These are phyloP conservation scores for Calonectria ilicicola DNA, from an alignment of 2,329 filamentous ascomycete genomes.

Conservation along the genomic window DNA sequence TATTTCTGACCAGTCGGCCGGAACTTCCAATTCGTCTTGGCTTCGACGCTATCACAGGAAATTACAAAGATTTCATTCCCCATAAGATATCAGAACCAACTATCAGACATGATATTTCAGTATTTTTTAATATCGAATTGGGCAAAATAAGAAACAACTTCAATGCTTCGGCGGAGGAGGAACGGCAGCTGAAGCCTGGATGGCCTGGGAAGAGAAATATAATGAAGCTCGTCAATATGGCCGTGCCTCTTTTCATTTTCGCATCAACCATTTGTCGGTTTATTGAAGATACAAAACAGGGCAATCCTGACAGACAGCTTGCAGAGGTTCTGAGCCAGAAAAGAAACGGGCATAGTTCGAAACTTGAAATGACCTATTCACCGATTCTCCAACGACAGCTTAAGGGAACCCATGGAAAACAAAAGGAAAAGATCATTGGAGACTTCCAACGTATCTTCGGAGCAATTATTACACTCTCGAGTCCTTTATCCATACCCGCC, in stretches of 20 bases:
- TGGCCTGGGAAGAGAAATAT: neutral
- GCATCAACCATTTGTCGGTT: neutral
- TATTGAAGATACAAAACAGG: neutral
- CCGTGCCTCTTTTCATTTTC: neutral
- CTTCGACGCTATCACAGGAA: neutral
- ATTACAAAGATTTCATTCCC: neutral
- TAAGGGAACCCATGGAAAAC: neutral
- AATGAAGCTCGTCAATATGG: neutral
- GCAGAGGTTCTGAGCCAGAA: neutral
- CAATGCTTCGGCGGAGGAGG: neutral
- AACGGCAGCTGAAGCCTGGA: neutral
- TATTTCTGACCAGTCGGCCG: constrained; percentile 42
- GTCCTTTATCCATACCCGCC: constrained; percentile 13
- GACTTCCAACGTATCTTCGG: constrained; percentile 11
- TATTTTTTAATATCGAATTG: neutral
- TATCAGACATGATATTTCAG: neutral
- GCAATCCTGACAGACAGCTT: neutral
- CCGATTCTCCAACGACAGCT: neutral
- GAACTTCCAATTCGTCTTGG: neutral
- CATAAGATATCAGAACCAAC: neutral
- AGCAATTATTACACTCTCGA: neutral
- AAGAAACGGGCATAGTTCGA: neutral
- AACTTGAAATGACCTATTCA: neutral
- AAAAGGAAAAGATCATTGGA: neutral
- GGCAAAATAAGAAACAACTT: neutral